Evolutionary conservation across 805 yeast species (phyloP), one percentile per base, ranked within the genome.

Genomic region (Sugiyamaella qingdaonensis): DNA sequence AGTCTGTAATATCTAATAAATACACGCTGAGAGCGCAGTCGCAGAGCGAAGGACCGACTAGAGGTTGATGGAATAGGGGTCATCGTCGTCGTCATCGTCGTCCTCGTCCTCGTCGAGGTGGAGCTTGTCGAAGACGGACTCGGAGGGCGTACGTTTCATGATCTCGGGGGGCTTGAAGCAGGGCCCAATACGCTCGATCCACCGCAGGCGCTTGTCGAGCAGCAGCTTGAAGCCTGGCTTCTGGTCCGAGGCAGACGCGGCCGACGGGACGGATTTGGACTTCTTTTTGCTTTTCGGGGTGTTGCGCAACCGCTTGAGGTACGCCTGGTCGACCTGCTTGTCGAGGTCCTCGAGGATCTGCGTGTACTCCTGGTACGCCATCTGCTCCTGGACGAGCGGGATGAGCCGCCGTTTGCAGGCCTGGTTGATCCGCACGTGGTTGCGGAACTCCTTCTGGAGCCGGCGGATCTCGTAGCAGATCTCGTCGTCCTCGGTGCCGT

Each of bases 251-350:
- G 29, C 29, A 24, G 29, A 24, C 59, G 52, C 53, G 8, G 47
- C 16, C 16, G 43, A 16, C 4, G 52, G 44, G 5, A 35, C 49
- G 10, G 58, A 54, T 50, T 70, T 73, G 3, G 14, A n/a, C 57
- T 74, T 73, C 70, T 83, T 84, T 70, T 82, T 82, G 60, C 80
- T 75, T 65, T 80, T 81, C 63, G 78, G 86, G 53, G 89, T 84
- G 7, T 83, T 88, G 61, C 90, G 82, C 52, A 86, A 78, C 55
- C 97, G 76, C 68, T 90, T 86, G 58, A 86, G 72, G 66, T 91
- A 94, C 18, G 95, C 91, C 68, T 88, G 97, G 66, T 94, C 99
- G 35, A 94, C 91, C 70, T 94, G 99, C 67, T 92, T 94, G 68
- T 94, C 97, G 60, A 94, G 75, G 65, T 94, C 98, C 53, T 94